A percentile compares a stretch with the other conserved stretches of the same genome.
phyloP scores from a whole-genome alignment of 495 filamentous ascomycete species.

The Terfezia boudieri region DNA sequence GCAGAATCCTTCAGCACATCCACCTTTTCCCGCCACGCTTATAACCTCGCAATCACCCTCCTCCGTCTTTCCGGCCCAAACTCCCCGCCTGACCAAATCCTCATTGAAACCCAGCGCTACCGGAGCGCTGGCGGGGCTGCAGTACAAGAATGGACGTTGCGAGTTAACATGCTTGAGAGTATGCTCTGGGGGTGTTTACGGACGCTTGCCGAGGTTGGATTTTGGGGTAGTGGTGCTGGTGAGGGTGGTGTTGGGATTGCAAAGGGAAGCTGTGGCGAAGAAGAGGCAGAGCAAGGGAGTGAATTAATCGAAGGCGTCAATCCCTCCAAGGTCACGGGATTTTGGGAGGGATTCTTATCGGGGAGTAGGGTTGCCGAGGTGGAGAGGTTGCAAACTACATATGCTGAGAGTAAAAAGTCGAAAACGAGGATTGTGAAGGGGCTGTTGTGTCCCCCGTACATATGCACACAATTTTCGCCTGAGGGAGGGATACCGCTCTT shows the following conservation, averaged over 20 bases:
- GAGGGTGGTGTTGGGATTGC: constrained; percentile 24
- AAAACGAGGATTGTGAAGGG: not conserved
- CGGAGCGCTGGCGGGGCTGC: constrained; percentile 39
- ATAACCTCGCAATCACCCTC: constrained; percentile 32
- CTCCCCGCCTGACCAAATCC: constrained; percentile 40
- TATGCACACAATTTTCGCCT: not conserved
- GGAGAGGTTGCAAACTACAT: not conserved
- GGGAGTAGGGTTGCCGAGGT: not conserved
- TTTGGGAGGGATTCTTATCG: too few relatives aligned
- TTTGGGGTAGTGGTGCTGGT: constrained; percentile 15
- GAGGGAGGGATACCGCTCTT: not conserved
- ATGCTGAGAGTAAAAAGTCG: not conserved
- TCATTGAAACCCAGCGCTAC: constrained; percentile 82
- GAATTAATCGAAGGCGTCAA: constrained; percentile 11
- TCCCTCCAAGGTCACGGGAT: too few relatives aligned
- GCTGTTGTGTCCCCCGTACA: not conserved
- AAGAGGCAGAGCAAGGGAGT: constrained; percentile 13
- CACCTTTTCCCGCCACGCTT: constrained; percentile 37
- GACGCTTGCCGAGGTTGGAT: constrained; percentile 23
- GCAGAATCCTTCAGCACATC: constrained; percentile 32
- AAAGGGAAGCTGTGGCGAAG: constrained; percentile 17
- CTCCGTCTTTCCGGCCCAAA: constrained; percentile 23
- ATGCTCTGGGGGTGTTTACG: constrained; percentile 68
- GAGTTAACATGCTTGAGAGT: constrained; percentile 73
- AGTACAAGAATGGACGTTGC: constrained; percentile 72